Percentiles rank a stretch among this genome's conserved stretches.
These are phyloP conservation scores for Kazachstania africana DNA, from an alignment of 805 yeast genomes.

Conservation along the genomic window DNA sequence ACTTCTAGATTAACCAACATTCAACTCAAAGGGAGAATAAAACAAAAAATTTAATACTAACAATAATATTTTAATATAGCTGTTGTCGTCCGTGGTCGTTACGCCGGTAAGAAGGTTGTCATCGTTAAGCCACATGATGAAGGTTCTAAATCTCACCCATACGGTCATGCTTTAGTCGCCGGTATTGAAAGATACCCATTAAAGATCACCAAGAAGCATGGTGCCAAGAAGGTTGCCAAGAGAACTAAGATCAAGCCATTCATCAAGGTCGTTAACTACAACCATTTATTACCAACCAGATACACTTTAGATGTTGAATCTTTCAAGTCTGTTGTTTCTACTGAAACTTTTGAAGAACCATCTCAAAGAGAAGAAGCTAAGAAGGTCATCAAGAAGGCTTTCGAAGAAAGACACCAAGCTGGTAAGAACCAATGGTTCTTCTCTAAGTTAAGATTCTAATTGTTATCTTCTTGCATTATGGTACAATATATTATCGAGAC, in stretches of 20 bases:
- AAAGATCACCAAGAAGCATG: conserved; percentile 90
- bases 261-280: conserved; percentile 98
- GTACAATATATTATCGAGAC: conserved; percentile 1
- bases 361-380: conserved; percentile 97
- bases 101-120: conserved; percentile 99
- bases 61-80: conserved; percentile 36
- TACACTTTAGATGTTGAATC: conserved; percentile 95
- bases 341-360: conserved; percentile 95
- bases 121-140: conserved; percentile 97
- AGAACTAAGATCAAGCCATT: conserved; percentile 98
- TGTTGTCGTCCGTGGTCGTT: conserved; percentile 99
- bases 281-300: conserved; percentile 99
- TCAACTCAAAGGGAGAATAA: no score
- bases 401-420: conserved; percentile 98
- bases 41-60: no score
- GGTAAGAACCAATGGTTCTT: conserved; percentile 99
- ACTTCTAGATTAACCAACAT: no score
- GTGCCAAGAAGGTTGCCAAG: conserved; percentile 92
- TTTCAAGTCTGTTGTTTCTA: conserved; percentile 80
- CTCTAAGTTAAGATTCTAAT: conserved; percentile 89
- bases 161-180: conserved; percentile 98
- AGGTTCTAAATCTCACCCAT: conserved; percentile 96
- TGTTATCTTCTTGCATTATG: conserved; percentile 1
- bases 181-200: conserved; percentile 98
- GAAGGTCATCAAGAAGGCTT: conserved; percentile 97